These are phyloP conservation scores for Magnusiomyces sp. DNA, from an alignment of 1,139 yeast species.

Conservation along the genomic window DNA sequence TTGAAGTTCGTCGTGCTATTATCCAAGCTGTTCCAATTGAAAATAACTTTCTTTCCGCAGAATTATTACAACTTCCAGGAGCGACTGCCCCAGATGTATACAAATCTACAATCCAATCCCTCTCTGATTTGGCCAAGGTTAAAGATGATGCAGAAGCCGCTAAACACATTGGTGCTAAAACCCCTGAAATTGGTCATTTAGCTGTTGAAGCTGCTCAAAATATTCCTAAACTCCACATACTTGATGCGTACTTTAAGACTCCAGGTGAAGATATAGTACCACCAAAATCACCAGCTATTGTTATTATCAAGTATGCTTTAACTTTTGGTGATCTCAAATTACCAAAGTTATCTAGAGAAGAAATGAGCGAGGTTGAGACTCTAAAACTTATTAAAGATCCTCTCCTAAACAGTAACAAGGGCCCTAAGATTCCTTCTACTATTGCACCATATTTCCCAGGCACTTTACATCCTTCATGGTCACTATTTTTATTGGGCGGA, in stretches of 20 bases:
- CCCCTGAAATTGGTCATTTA: slow-evolving; percentile 33
- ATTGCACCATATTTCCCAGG: slow-evolving; percentile 72
- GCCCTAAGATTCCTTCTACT: slow-evolving; percentile 57
- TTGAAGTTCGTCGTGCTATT: slow-evolving; percentile 63
- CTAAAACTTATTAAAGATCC: slow-evolving; percentile 69
- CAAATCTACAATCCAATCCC: slow-evolving; percentile 1
- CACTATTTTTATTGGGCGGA: slow-evolving; percentile 58
- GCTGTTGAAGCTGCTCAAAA: slow-evolving; percentile 53
- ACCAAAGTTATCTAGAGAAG: slow-evolving; percentile 32
- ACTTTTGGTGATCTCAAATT: slow-evolving; percentile 32
- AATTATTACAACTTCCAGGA: slow-evolving; percentile 73
- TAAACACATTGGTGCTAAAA: slow-evolving; percentile 13
- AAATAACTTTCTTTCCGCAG: slow-evolving; percentile 46
- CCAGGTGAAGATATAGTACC: slow-evolving; percentile 80
- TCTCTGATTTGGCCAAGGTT: slow-evolving; percentile 5
- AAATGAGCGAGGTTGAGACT: slow-evolving; percentile 41
- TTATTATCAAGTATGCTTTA: slow-evolving; percentile 58
- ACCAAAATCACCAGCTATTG: slow-evolving; percentile 65
- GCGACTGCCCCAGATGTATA: slow-evolving; percentile 30
- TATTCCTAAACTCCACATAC: slow-evolving; percentile 61
- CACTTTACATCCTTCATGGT: slow-evolving; percentile 44
- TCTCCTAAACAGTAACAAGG: slow-evolving; percentile 49
- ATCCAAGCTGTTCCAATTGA: slow-evolving; percentile 66
- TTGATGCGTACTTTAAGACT: slow-evolving; percentile 69
- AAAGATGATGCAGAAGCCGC: slow-evolving; percentile 9